Evolutionary conservation across 2,329 filamentous ascomycete genomes (phyloP).

Genomic region (Periconia digitata): DNA sequence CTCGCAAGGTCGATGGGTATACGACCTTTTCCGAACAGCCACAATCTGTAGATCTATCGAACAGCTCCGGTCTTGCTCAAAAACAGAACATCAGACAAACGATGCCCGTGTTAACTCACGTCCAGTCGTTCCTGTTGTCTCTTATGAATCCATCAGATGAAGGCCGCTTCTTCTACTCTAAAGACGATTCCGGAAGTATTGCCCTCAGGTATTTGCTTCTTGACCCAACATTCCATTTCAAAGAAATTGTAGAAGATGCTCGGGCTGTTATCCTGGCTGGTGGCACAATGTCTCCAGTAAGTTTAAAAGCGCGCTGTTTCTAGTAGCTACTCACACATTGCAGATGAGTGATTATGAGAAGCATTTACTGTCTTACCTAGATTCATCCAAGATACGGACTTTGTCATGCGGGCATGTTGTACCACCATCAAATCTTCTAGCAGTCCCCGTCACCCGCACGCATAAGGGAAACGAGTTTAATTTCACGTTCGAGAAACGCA

Average conservation of each 20-base stretch:
- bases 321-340: constrained; percentile 4
- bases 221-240: constrained; percentile 89
- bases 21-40: constrained; percentile 61
- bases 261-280: constrained; percentile 88
- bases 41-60: not conserved
- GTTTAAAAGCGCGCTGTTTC: constrained; percentile 8
- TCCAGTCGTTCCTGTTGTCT: constrained; percentile 71
- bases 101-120: constrained; percentile 61
- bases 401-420: constrained; percentile 96
- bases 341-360: constrained; percentile 82
- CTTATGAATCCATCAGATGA: constrained; percentile 81
- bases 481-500: constrained; percentile 81
- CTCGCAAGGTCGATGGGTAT: constrained; percentile 93
- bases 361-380: constrained; percentile 79
- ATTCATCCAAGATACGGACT: constrained; percentile 66
- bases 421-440: constrained; percentile 76
- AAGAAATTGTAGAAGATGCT: constrained; percentile 80
- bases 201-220: constrained; percentile 82
- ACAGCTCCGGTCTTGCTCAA: not conserved
- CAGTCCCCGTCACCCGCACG: constrained; percentile 65
- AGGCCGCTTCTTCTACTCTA: constrained; percentile 61
- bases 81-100: constrained; percentile 29
- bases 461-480: constrained; percentile 65
- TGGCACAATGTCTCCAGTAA: constrained; percentile 89
- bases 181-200: constrained; percentile 54